Evolutionary conservation across 257 asterid species (phyloP), one percentile per base, ranked within the genome.

Genomic region (Nicotiana tabacum): DNA sequence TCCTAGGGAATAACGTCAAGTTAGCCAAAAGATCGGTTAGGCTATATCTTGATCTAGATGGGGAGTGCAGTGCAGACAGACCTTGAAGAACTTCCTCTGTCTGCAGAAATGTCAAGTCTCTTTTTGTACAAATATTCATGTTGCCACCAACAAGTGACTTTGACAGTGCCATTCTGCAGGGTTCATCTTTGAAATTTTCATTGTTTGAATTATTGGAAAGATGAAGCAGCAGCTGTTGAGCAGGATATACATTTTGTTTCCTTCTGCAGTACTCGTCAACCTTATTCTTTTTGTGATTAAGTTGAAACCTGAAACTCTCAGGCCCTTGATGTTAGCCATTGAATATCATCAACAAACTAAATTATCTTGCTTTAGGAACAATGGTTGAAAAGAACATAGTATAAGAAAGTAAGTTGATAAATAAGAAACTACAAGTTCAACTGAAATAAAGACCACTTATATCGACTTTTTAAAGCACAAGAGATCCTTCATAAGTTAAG

Each of bases 1-100:
- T 74, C 94, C 98, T 93, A 92, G 77, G 17, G 82, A 61, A 82
- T n/a, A 83, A 82, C 33, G 35, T 33, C 55, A 18, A 66, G 39
- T 33, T 86, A 85, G 86, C 84, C 21, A 82, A 83, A 33, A 33
- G 37, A 82, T 88, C 85, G 86, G 77, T 86, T 68, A 84, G 65
- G 74, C 18, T 65, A 32, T 37, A 60, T 11, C 9, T 82, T 10
- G 46, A 30, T 78, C 65, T 5, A 68, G 80, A 80, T 51, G 70
- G 77, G 82, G 39, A 80, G 65, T 43, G 79, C 69, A 74, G 72
- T 35, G 78, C 37, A 83, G 58, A 91, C 90, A 70, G 82, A 96
- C 99, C 99, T 96, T 94, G 98, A 65, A 89, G 79, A 74, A 89
- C 53, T 21, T 90, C 93, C 89, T 96, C 98, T n/a, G 91, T 62